phyloP scores from a whole-genome alignment of 768 basidiomycete genomes.

The Galerina sulciceps region DNA sequence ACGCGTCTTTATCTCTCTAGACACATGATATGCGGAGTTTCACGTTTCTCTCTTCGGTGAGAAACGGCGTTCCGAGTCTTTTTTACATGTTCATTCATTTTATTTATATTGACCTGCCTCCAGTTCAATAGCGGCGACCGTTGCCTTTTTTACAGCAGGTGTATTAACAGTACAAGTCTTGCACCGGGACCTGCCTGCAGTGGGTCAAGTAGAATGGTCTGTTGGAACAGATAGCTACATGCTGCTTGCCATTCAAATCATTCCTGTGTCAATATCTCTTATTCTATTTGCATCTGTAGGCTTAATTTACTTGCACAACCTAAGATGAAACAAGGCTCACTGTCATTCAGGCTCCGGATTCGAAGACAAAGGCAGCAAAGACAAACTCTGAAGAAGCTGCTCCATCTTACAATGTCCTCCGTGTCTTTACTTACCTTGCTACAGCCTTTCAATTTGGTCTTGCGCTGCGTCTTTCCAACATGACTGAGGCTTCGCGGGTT shows the following conservation, averaged over 20 bases:
- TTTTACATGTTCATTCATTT: conserved; percentile 13
- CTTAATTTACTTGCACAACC: background rate
- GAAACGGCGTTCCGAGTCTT: conserved; percentile 16
- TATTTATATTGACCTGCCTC: conserved; percentile 5
- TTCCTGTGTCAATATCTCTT: conserved; percentile 40
- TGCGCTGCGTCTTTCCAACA: conserved; percentile 56
- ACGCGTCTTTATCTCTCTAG: conserved; percentile 31
- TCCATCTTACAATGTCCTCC: conserved; percentile 24
- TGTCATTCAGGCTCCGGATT: conserved; percentile 4
- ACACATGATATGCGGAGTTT: conserved; percentile 68
- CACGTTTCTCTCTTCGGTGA: conserved; percentile 59
- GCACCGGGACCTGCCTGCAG: conserved; percentile 37
- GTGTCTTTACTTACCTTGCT: conserved; percentile 42
- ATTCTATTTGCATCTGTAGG: conserved; percentile 24
- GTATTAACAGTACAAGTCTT: conserved; percentile 46
- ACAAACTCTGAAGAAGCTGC: conserved; percentile 10
- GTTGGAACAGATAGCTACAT: conserved; percentile 36
- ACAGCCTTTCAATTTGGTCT: conserved; percentile 56
- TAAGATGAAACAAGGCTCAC: background rate
- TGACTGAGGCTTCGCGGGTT: conserved; percentile 53
- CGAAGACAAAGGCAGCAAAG: conserved; percentile 11
- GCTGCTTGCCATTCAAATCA: conserved; percentile 43
- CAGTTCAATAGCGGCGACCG: conserved; percentile 60
- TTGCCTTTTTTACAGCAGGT: conserved; percentile 54
- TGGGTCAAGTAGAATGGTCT: conserved; percentile 41